phyloP scores from a whole-genome alignment of 1,139 yeast species.

The Candida dubliniensis region DNA sequence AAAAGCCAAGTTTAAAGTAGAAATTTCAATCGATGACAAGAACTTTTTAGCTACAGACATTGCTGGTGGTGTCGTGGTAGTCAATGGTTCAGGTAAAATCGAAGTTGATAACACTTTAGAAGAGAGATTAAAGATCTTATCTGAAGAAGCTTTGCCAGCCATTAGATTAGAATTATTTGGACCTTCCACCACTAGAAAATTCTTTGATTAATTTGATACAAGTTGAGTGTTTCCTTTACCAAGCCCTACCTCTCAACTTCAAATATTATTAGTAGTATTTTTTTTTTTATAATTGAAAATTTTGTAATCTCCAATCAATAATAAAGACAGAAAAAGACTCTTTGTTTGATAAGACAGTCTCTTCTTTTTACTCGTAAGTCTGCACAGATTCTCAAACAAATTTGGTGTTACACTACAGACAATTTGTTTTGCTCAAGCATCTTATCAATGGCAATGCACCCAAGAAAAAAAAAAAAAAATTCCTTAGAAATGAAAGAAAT shows the following conservation, averaged over 20 bases:
- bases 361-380: too few relatives aligned
- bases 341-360: too few relatives aligned
- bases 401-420: too few relatives aligned
- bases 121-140: constrained; percentile 82
- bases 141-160: constrained; percentile 88
- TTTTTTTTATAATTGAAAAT: not conserved
- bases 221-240: not conserved
- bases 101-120: constrained; percentile 90
- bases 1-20: constrained; percentile 52
- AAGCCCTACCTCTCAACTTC: not conserved
- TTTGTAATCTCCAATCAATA: too few relatives aligned
- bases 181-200: constrained; percentile 81
- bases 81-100: constrained; percentile 75
- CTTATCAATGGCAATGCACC: too few relatives aligned
- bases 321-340: too few relatives aligned
- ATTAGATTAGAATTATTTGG: constrained; percentile 91
- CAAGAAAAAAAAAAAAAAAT: too few relatives aligned
- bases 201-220: constrained; percentile 60
- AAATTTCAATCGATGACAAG: constrained; percentile 54
- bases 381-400: too few relatives aligned
- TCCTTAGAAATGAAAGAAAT: too few relatives aligned
- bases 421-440: too few relatives aligned
- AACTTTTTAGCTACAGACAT: constrained; percentile 57
- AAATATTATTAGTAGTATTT: not conserved
- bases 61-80: constrained; percentile 84